phyloP scores from a whole-genome alignment of 2,329 filamentous ascomycete species.

The Cladophialophora chaetospira region DNA sequence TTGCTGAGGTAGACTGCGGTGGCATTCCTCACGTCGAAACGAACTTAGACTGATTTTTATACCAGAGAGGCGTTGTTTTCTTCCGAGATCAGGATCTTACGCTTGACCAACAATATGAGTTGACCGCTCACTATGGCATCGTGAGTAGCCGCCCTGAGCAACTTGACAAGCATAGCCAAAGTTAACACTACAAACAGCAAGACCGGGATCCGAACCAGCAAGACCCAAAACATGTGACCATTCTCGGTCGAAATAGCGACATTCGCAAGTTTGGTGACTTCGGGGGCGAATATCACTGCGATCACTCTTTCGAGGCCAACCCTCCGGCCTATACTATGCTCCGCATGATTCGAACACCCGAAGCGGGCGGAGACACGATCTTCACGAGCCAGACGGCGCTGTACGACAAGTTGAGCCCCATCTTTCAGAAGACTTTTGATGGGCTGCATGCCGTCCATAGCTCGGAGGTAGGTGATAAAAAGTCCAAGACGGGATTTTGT shows the following conservation, averaged over 20 bases:
- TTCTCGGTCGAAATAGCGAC: slow-evolving; percentile 32
- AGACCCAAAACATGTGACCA: slow-evolving; percentile 34
- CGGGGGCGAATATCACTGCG: slow-evolving; percentile 31
- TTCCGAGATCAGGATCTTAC: slow-evolving; percentile 31
- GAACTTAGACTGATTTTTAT: slow-evolving; percentile 42
- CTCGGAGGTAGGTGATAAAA: slow-evolving; percentile 25
- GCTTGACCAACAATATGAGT: slow-evolving; percentile 28
- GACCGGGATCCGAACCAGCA: slow-evolving; percentile 34
- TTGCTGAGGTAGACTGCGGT: slow-evolving; percentile 64
- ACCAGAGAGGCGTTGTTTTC: slow-evolving; percentile 31
- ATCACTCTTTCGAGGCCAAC: slow-evolving; percentile 34
- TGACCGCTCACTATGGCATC: slow-evolving; percentile 29
- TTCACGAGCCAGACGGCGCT: slow-evolving; percentile 34
- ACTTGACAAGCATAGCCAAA: neutral
- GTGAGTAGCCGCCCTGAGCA: neutral
- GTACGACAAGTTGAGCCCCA: slow-evolving; percentile 35
- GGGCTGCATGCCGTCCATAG: slow-evolving; percentile 31
- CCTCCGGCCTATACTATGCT: slow-evolving; percentile 34
- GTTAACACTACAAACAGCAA: slow-evolving; percentile 13
- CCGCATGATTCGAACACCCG: slow-evolving; percentile 29
- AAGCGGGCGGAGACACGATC: slow-evolving; percentile 33
- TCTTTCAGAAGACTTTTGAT: slow-evolving; percentile 32
- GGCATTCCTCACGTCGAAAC: slow-evolving; percentile 30
- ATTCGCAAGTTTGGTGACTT: slow-evolving; percentile 28
- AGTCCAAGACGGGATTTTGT: neutral